phyloP scores from a whole-genome alignment of 169 alveolate species.

The Babesia bovis region DNA sequence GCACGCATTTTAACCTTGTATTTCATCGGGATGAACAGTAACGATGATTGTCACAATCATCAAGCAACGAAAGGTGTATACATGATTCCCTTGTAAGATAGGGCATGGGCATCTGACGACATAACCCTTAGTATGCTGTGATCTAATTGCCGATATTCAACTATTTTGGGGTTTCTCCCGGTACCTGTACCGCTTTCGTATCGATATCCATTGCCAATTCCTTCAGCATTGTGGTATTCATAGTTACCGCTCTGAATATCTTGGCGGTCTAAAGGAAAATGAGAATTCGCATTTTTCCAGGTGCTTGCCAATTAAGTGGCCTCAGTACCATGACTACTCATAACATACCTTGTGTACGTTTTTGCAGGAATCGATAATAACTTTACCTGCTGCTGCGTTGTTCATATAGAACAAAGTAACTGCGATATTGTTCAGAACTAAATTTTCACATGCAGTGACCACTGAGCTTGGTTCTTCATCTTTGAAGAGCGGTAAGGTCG shows the following conservation, averaged over 20 bases:
- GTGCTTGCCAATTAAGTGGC: neutral
- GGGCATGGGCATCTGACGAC: no score
- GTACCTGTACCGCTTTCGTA: no score
- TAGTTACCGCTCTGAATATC: constrained; percentile 10
- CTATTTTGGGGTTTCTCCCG: constrained; percentile 1
- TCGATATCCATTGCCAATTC: constrained; percentile 21
- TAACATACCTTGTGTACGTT: constrained; percentile 29
- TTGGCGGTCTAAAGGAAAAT: constrained; percentile 11
- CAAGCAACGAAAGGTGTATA: no score
- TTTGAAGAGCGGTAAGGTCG: neutral
- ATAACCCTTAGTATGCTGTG: no score
- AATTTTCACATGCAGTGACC: constrained; percentile 21
- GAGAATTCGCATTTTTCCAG: neutral
- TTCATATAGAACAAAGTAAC: constrained; percentile 38
- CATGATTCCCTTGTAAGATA: no score
- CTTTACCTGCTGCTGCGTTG: constrained; percentile 44
- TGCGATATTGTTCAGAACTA: constrained; percentile 40
- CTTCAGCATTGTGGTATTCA: constrained; percentile 34
- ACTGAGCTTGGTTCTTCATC: neutral
- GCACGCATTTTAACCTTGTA: no score
- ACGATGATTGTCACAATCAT: no score
- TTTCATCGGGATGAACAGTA: no score
- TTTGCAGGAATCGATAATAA: constrained; percentile 11
- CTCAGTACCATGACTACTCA: neutral
- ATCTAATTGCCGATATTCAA: no score